Percentiles rank a stretch among this genome's conserved stretches.
Evolutionary conservation across 2,329 filamentous ascomycete genomes (phyloP).

Genomic region (Xylaria sp.): DNA sequence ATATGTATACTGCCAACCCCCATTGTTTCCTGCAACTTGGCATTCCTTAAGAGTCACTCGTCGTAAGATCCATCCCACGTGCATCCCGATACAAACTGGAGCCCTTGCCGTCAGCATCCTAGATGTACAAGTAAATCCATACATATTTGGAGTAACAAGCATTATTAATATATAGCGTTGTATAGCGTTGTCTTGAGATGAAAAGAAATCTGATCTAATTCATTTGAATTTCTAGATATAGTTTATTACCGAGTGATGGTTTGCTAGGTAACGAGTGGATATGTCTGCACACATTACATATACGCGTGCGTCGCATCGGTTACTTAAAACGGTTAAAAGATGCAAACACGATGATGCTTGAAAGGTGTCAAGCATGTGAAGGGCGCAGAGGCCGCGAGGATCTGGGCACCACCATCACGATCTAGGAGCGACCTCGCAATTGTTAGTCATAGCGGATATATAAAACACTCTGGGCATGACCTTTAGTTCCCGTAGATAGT

Average conservation of each 20-base stretch:
- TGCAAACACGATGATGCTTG: background rate
- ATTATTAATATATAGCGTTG: background rate
- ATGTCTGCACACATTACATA: too few relatives aligned
- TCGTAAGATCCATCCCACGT: background rate
- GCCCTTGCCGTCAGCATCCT: background rate
- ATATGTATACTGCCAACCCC: background rate
- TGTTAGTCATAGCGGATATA: constrained; percentile 27
- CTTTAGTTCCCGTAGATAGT: background rate
- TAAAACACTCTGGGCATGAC: background rate
- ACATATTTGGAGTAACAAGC: background rate
- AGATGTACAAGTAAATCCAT: constrained; percentile 7
- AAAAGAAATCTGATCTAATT: background rate
- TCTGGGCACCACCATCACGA: constrained; percentile 10
- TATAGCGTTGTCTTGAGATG: background rate
- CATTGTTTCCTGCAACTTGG: background rate
- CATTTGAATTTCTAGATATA: background rate
- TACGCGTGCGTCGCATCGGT: too few relatives aligned
- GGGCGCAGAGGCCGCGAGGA: constrained; percentile 19
- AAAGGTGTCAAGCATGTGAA: background rate
- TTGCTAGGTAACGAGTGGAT: too few relatives aligned
- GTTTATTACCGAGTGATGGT: background rate
- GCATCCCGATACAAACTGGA: background rate
- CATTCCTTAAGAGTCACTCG: background rate
- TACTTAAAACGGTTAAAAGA: too few relatives aligned
- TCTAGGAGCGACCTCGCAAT: constrained; percentile 14